Percentiles rank a stretch among this genome's conserved stretches.
phyloP scores from a whole-genome alignment of 2,329 filamentous ascomycete genomes.

The Fusarium liriodendri region DNA sequence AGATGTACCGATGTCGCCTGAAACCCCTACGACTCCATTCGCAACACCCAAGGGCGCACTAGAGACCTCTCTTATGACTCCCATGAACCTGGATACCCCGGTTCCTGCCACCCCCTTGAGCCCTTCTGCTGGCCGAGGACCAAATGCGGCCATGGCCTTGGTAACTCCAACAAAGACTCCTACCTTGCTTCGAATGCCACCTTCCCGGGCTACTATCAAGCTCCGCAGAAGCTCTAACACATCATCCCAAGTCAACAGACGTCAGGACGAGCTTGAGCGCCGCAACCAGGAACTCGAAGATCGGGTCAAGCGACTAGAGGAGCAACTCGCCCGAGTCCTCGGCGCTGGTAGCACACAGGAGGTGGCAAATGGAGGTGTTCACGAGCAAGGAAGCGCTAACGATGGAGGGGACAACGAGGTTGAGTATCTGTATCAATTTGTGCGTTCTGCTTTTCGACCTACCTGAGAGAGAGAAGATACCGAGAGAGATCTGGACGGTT shows the following conservation, averaged over 20 bases:
- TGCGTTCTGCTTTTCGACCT: constrained; percentile 7
- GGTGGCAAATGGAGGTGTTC: background rate
- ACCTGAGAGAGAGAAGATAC: background rate
- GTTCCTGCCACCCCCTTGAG: constrained; percentile 12
- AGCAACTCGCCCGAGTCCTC: constrained; percentile 10
- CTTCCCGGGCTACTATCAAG: background rate
- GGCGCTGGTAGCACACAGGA: background rate
- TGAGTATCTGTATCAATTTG: constrained; percentile 1
- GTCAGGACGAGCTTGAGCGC: constrained; percentile 13
- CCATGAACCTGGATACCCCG: background rate
- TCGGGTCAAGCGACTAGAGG: constrained; percentile 24
- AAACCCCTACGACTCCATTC: background rate
- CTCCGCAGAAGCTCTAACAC: background rate
- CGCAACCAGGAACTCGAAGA: constrained; percentile 18
- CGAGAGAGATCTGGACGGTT: background rate
- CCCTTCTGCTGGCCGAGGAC: constrained; percentile 30
- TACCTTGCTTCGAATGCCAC: background rate
- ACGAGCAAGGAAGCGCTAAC: background rate
- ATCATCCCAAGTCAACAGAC: background rate
- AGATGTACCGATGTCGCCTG: background rate
- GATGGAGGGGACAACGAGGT: background rate
- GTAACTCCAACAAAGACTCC: background rate
- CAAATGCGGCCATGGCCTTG: background rate
- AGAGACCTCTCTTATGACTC: background rate
- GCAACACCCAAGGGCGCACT: constrained; percentile 2